Evolutionary conservation across 73 alveolate genomes (phyloP), one percentile per base, ranked within the genome.

Genomic region (Tetrahymena malaccensis): DNA sequence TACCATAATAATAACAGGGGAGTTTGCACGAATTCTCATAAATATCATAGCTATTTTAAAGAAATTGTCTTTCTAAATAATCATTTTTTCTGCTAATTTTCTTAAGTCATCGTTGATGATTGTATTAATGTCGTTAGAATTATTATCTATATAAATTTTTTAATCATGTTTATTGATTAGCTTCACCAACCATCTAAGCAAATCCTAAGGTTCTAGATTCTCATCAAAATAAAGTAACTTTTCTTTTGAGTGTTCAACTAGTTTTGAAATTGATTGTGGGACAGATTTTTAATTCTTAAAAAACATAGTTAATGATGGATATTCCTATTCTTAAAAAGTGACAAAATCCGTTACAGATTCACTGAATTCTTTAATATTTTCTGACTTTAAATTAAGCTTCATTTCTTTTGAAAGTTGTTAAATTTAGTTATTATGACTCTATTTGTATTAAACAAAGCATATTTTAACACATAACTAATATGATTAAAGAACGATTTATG

Each of bases 1-100:
- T 70, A 70, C 89, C 99, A 97, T 97, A 55, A 97, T 96, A 35
- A 97, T 97, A 19, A 97, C 97, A 31, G 99, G 99, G n/a, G 97
- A 93, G 93, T 96, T 96, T 0, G 98, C 83, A 50, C 93, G 95
- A 34, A 96, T 94, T 94, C 98, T 95, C 93, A 96, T 85, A 43
- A 94, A 94, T 25, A 97, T 97, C 94, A 97, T 94, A 94, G 96
- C 94, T 96, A 97, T 97, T 96, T 97, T 97, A 50, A 97, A 96
- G 97, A 96, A 97, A 94, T 97, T 97, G 96, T 97, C 99, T n/a
- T 70, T 70, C 19, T 70, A 33, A n/a, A 70, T 70, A 8, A 33
- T 70, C 8, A 70, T 70, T 25, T 40, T 70, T 17, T 70, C 0
- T 4, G 31, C 89, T 70, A 31, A 27, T 33, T 70, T n/a, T 3